Percentiles rank a stretch among this genome's conserved stretches.
Evolutionary conservation across 2,329 filamentous ascomycete species (phyloP).

Genomic region (Cylindrodendrum hubeiense): DNA sequence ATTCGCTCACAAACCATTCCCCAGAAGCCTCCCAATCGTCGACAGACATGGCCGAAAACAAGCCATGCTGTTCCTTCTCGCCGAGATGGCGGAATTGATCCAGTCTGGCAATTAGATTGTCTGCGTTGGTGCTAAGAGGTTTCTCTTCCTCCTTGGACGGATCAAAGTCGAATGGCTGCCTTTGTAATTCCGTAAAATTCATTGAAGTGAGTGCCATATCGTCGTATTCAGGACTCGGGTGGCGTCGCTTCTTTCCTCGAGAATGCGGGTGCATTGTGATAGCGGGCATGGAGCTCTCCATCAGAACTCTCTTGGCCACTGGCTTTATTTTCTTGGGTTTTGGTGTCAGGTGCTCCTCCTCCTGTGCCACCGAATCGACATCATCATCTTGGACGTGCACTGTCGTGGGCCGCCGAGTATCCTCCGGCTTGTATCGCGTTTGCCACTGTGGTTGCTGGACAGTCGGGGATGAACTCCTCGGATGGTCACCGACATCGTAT

Average conservation of each 20-base stretch:
- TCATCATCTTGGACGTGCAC: constrained; percentile 43
- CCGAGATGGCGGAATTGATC: constrained; percentile 61
- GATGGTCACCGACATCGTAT: constrained; percentile 32
- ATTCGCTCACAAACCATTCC: constrained; percentile 70
- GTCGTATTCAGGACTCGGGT: constrained; percentile 66
- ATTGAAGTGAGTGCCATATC: constrained; percentile 67
- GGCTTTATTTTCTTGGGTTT: constrained; percentile 40
- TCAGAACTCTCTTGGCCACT: constrained; percentile 31
- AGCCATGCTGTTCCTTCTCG: constrained; percentile 59
- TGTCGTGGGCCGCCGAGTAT: constrained; percentile 29
- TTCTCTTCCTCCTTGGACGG: constrained; percentile 59
- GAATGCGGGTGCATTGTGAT: constrained; percentile 29
- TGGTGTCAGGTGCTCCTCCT: constrained; percentile 39
- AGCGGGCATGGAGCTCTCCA: constrained; percentile 41
- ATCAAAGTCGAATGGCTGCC: constrained; percentile 69
- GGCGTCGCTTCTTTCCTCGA: constrained; percentile 56
- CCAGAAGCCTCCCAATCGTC: constrained; percentile 71
- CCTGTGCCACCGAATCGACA: constrained; percentile 35
- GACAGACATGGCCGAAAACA: constrained; percentile 66
- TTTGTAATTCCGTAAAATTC: constrained; percentile 63
- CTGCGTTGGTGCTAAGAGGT: constrained; percentile 51
- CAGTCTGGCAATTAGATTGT: constrained; percentile 62
- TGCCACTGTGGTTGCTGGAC: constrained; percentile 37
- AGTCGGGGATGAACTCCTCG: constrained; percentile 44
- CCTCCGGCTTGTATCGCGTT: constrained; percentile 30